Evolutionary conservation across 208 protist genomes (phyloP), one percentile per base, ranked within the genome.

Genomic region (Vickermania spadyakhi): DNA sequence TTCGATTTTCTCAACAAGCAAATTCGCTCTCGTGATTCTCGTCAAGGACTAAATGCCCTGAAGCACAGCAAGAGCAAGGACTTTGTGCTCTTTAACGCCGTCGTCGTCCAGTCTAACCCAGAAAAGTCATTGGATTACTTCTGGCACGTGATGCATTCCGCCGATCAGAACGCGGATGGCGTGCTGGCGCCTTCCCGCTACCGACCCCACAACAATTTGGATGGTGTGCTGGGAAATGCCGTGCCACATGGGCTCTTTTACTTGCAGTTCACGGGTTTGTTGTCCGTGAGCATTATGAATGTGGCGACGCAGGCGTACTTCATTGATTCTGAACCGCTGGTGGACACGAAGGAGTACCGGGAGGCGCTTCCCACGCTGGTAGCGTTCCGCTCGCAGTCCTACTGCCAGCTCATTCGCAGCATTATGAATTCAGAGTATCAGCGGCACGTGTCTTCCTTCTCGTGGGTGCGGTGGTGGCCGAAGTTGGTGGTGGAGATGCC

Each of bases 261-360:
- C 70, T 86, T 91, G 61, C 84, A 89, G 75, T 89, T 81, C 64
- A 56, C 64, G 21, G 87, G 87, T 21, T 59, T 91, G 28, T 79
- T 94, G 22, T 88, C 83, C 1, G 84, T 91, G 14, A 71, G 76
- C 68, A 73, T 91, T 60, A 91, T 89, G 84, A 90, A 81, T 18
- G 79, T 81, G 18, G 69, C 90, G 29, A 87, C 87, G 22, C 87
- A 94, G 67, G 71, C 77, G 22, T 94, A 94, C 74, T 82, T 91
- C 60, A 71, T 79, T 25, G 84, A 94, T 66, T 83, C 86, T 45
- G 77, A 75, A 52, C 87, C 87, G 2, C 72, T 91, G 26, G 73
- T 73, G 41, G 87, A 94, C 60, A 84, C 84, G 23, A 56, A 72
- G 55, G 79, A 89, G 60, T 94, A 86, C 64, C 83, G 79, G 49